A percentile compares a stretch with the other conserved stretches of the same genome.
Conservation (phyloP, 208 protist species). For the Lotmaria passim region DNA sequence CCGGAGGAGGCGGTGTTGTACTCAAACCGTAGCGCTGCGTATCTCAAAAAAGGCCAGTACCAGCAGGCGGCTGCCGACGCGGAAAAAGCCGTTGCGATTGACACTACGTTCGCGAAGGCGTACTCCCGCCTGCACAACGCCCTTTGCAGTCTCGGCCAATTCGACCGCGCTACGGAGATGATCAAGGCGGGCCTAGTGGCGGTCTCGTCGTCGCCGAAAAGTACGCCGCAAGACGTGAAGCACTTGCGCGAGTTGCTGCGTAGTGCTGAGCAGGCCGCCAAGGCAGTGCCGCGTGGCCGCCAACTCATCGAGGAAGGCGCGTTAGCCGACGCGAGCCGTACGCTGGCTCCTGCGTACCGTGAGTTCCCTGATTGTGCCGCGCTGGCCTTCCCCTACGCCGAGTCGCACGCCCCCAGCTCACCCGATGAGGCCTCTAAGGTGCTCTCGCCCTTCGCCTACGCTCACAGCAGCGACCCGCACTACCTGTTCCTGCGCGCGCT, state of each 20-base stretch:
- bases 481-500: constrained; percentile 80
- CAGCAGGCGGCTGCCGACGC: constrained; percentile 66
- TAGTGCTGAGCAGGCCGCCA: constrained; percentile 52
- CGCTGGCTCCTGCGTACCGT: constrained; percentile 32
- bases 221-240: constrained; percentile 47
- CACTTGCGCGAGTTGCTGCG: constrained; percentile 51
- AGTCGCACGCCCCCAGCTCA: constrained; percentile 47
- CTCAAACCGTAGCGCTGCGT: constrained; percentile 93
- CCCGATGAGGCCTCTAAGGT: constrained; percentile 65
- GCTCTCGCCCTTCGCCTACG: constrained; percentile 51
- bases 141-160: constrained; percentile 74
- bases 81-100: constrained; percentile 71
- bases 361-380: constrained; percentile 68
- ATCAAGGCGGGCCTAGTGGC: constrained; percentile 30
- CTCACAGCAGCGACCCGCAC: constrained; percentile 54
- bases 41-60: constrained; percentile 69
- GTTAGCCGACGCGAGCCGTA: constrained; percentile 42
- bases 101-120: constrained; percentile 82
- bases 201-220: constrained; percentile 22
- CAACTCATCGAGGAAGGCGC: constrained; percentile 45
- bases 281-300: constrained; percentile 38
- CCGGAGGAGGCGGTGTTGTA: constrained; percentile 81
- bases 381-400: constrained; percentile 68
- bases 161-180: constrained; percentile 57
- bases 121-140: constrained; percentile 88